phyloP scores from a whole-genome alignment of 768 basidiomycete genomes.

The Strobilomyces echinocephalus region DNA sequence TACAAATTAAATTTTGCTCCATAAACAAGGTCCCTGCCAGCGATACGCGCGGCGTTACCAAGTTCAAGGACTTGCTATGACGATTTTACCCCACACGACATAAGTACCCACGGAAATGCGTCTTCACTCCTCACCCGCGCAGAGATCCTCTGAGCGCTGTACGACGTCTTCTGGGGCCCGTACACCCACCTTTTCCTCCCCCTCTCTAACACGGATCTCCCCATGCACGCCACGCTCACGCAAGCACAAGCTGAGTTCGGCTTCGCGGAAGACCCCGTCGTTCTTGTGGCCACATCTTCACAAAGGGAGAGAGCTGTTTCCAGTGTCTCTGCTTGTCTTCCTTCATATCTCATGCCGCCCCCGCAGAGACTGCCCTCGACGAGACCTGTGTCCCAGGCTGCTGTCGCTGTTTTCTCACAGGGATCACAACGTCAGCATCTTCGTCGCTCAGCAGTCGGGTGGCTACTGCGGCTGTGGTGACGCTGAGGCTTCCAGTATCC shows the following conservation, averaged over 20 bases:
- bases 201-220: slow-evolving; percentile 54
- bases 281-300: slow-evolving; percentile 81
- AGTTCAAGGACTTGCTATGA: too few relatives aligned
- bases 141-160: slow-evolving; percentile 77
- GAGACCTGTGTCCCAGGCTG: slow-evolving; percentile 91
- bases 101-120: slow-evolving; percentile 74
- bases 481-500: slow-evolving; percentile 61
- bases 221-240: slow-evolving; percentile 59
- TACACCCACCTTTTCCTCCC: slow-evolving; percentile 72
- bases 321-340: slow-evolving; percentile 38
- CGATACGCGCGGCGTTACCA: too few relatives aligned
- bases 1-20: too few relatives aligned
- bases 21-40: too few relatives aligned
- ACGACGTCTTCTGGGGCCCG: slow-evolving; percentile 77
- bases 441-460: slow-evolving; percentile 85
- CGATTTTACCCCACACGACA: too few relatives aligned
- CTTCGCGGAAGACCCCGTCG: slow-evolving; percentile 54
- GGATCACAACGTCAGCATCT: slow-evolving; percentile 90
- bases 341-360: background rate
- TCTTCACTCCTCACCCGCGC: slow-evolving; percentile 72
- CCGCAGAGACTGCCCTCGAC: slow-evolving; percentile 81
- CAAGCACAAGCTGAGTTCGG: slow-evolving; percentile 61
- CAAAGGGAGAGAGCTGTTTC: slow-evolving; percentile 88
- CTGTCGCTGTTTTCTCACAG: slow-evolving; percentile 82
- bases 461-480: slow-evolving; percentile 98